Evolutionary conservation across 2,329 filamentous ascomycete species (phyloP).

Genomic region (Fusarium paranaense): DNA sequence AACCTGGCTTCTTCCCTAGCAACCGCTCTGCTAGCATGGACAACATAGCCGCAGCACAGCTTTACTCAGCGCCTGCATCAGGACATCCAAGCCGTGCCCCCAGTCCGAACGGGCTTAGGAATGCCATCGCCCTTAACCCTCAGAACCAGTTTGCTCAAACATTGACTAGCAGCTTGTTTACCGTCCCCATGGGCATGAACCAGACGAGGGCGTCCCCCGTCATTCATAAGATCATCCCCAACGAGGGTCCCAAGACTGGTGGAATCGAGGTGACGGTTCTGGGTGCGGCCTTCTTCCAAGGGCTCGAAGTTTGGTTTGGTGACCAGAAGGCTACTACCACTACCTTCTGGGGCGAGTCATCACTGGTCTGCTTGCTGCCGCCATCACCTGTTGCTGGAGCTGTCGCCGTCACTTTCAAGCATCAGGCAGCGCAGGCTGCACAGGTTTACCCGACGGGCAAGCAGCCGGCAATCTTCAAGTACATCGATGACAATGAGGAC

Average conservation of each 20-base stretch:
- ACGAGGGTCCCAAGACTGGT: conserved; percentile 83
- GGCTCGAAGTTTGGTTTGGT: conserved; percentile 87
- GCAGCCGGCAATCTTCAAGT: conserved; percentile 72
- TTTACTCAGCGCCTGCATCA: conserved; percentile 80
- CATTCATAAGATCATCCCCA: conserved; percentile 86
- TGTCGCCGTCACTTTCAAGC: conserved; percentile 78
- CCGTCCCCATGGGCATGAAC: conserved; percentile 61
- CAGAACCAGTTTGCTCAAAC: conserved; percentile 60
- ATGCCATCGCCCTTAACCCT: conserved; percentile 56
- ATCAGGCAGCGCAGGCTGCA: conserved; percentile 57
- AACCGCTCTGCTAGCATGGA: conserved; percentile 74
- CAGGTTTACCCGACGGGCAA: conserved; percentile 52
- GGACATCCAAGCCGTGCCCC: conserved; percentile 81
- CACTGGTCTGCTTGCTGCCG: conserved; percentile 82
- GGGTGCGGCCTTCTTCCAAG: conserved; percentile 82
- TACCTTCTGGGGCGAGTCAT: conserved; percentile 83
- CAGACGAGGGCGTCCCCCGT: conserved; percentile 63
- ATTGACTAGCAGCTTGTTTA: conserved; percentile 62
- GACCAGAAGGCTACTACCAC: conserved; percentile 73
- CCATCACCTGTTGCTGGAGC: conserved; percentile 74
- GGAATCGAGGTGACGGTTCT: conserved; percentile 90
- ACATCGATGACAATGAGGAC: conserved; percentile 77
- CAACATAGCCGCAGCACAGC: conserved; percentile 69
- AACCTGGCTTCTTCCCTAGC: conserved; percentile 65
- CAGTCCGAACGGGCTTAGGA: conserved; percentile 71